Conservation (phyloP, 2,329 filamentous ascomycete genomes). For the Penicillium sp. region DNA sequence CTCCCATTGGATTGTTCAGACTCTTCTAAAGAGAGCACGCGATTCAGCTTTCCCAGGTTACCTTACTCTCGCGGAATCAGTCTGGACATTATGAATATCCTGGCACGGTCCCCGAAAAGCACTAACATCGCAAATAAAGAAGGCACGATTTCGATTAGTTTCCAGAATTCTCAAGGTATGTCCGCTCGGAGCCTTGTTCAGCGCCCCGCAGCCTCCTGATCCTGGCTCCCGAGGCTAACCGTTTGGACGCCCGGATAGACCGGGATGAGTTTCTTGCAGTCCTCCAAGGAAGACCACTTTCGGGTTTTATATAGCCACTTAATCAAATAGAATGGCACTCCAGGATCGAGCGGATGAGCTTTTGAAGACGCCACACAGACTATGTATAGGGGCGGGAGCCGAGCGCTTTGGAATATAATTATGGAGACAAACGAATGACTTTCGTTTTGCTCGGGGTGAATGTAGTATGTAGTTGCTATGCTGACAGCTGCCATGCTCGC, state of each 20-base stretch:
- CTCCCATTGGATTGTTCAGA: constrained; percentile 16
- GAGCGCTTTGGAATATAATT: too few species aligned
- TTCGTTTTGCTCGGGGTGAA: too few species aligned
- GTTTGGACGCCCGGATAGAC: constrained; percentile 11
- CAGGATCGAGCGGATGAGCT: neutral
- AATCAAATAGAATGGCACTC: neutral
- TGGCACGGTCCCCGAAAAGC: constrained; percentile 25
- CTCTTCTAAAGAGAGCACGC: constrained; percentile 21
- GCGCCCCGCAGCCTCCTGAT: too few species aligned
- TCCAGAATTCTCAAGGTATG: constrained; percentile 25
- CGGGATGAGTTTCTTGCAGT: constrained; percentile 20
- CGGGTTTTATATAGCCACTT: neutral
- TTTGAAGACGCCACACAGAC: too few species aligned
- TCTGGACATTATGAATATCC: constrained; percentile 31
- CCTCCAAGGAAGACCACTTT: constrained; percentile 7
- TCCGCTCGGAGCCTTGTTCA: neutral
- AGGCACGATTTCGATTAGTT: constrained; percentile 28
- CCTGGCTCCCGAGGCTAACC: too few species aligned
- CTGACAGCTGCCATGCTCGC: too few species aligned
- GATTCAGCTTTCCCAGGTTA: constrained; percentile 20
- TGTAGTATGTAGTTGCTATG: too few species aligned
- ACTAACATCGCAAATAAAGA: constrained; percentile 14
- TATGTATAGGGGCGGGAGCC: too few species aligned
- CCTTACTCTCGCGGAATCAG: constrained; percentile 25
- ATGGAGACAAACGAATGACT: too few species aligned